These are phyloP conservation scores for Phylloporus rhodoxanthus DNA, from an alignment of 768 basidiomycete species.

Conservation along the genomic window DNA sequence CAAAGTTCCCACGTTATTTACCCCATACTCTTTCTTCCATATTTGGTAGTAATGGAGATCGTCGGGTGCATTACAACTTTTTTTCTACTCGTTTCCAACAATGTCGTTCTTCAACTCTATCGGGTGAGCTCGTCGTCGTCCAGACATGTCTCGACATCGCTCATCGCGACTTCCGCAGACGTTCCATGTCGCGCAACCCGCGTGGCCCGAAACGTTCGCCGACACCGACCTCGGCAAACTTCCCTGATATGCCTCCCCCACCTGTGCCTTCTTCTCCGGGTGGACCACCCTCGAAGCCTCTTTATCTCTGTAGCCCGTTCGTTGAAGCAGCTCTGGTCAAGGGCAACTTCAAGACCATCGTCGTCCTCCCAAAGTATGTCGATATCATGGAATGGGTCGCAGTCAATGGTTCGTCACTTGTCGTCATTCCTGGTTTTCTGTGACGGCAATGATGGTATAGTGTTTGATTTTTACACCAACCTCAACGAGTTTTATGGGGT, in stretches of 20 bases:
- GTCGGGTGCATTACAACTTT: not conserved
- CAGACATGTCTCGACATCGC: not conserved
- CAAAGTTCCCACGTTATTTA: slow-evolving; percentile 18
- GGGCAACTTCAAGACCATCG: slow-evolving; percentile 98
- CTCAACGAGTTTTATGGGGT: slow-evolving; percentile 96
- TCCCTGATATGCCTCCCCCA: slow-evolving; percentile 40
- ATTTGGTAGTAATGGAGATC: slow-evolving; percentile 6
- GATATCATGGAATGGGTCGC: slow-evolving; percentile 98
- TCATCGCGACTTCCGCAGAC: slow-evolving; percentile 35
- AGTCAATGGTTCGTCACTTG: slow-evolving; percentile 71
- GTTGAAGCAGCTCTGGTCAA: slow-evolving; percentile 94
- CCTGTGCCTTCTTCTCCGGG: slow-evolving; percentile 38
- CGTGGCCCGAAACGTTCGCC: slow-evolving; percentile 66
- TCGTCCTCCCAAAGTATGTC: slow-evolving; percentile 91
- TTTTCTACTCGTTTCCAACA: not conserved
- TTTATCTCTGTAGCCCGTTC: slow-evolving; percentile 92
- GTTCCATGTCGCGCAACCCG: slow-evolving; percentile 72
- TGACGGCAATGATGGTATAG: slow-evolving; percentile 35
- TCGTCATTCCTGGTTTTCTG: too few species aligned
- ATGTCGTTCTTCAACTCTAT: slow-evolving; percentile 87
- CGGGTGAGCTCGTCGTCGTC: slow-evolving; percentile 43
- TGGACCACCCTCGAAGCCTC: slow-evolving; percentile 43
- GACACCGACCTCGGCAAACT: slow-evolving; percentile 66
- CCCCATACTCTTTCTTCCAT: slow-evolving; percentile 1
- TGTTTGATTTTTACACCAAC: slow-evolving; percentile 97